Evolutionary conservation across 139 green algal genomes (phyloP).

Genomic region (Micromonas pusilla): DNA sequence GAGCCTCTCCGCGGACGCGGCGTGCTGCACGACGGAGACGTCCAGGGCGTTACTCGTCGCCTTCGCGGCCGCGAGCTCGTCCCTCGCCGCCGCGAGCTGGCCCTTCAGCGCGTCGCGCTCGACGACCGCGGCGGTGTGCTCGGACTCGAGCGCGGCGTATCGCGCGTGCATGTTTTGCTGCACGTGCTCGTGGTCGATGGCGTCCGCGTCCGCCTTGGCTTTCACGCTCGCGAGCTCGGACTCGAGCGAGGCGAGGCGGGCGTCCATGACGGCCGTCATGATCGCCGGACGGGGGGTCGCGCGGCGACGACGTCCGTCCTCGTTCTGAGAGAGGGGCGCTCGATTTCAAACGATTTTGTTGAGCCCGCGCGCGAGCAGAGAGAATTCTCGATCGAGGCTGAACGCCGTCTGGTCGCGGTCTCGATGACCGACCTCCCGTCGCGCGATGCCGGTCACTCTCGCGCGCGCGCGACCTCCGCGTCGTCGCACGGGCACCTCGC

Average conservation of each 20-base stretch:
- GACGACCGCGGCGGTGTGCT: not conserved
- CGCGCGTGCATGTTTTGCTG: not conserved
- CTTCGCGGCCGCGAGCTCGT: not conserved
- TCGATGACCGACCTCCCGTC: too few species aligned
- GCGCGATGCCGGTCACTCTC: too few species aligned
- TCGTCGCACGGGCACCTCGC: too few species aligned
- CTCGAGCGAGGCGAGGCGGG: not conserved
- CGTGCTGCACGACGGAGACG: not conserved
- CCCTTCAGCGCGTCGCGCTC: not conserved
- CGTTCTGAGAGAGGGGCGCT: too few species aligned
- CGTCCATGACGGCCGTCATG: not conserved
- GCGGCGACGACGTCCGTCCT: too few species aligned
- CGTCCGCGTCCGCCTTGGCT: not conserved
- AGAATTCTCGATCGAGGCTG: too few species aligned
- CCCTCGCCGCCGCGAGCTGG: not conserved
- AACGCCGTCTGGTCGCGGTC: too few species aligned
- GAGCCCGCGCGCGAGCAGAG: too few species aligned
- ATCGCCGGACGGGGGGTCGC: too few species aligned
- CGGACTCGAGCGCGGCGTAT: not conserved
- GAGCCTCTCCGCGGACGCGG: not conserved
- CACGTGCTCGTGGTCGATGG: not conserved
- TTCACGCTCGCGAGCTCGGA: not conserved
- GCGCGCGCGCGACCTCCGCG: too few species aligned
- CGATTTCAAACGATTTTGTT: too few species aligned
- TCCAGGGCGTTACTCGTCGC: not conserved